These are phyloP conservation scores for Pyricularia grisea DNA, from an alignment of 2,329 filamentous ascomycete genomes.

Conservation along the genomic window DNA sequence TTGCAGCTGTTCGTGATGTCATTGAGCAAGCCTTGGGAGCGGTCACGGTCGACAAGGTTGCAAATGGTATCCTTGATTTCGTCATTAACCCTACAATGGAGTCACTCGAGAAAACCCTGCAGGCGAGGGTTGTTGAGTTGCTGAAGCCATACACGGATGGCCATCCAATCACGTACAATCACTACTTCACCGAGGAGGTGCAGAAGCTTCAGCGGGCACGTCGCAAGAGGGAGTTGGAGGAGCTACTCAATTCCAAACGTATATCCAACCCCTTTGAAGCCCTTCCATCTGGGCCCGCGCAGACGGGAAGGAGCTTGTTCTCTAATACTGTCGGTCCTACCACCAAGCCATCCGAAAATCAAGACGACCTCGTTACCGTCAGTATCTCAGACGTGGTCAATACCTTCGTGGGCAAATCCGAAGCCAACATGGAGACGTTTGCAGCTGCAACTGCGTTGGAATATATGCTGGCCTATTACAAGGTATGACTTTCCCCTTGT, in stretches of 20 bases:
- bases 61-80: slow-evolving; percentile 6
- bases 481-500: slow-evolving; percentile 15
- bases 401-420: slow-evolving; percentile 2
- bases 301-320: too few relatives aligned
- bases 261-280: too few relatives aligned
- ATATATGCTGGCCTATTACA: slow-evolving; percentile 34
- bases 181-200: slow-evolving; percentile 23
- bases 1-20: slow-evolving; percentile 12
- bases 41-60: slow-evolving; percentile 13
- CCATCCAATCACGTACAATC: slow-evolving; percentile 31
- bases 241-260: background rate
- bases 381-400: background rate
- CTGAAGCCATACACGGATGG: slow-evolving; percentile 14
- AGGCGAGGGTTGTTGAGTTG: slow-evolving; percentile 16
- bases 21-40: slow-evolving; percentile 13
- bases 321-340: too few relatives aligned
- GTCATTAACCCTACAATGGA: slow-evolving; percentile 13
- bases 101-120: slow-evolving; percentile 10
- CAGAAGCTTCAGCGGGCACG: slow-evolving; percentile 15
- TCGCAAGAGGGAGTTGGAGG: slow-evolving; percentile 1
- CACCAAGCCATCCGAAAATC: background rate
- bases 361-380: background rate
- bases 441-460: slow-evolving; percentile 27
- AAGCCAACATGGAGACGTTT: slow-evolving; percentile 24
- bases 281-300: too few relatives aligned